phyloP scores from a whole-genome alignment of 1,284 basidiomycete genomes.

The Pyrrhoderma noxium region DNA sequence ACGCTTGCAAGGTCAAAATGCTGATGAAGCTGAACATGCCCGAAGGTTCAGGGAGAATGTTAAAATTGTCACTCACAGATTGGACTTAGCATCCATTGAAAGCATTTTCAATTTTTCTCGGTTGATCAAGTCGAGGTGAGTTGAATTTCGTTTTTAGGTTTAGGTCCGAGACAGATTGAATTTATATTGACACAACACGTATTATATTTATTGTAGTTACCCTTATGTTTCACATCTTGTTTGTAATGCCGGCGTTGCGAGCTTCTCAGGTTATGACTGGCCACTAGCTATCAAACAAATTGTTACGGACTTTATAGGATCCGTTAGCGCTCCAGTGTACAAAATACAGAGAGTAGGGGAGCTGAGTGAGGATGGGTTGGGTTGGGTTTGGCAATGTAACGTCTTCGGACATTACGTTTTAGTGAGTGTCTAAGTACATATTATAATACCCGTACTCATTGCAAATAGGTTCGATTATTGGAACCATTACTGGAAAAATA shows the following conservation, averaged over 20 bases:
- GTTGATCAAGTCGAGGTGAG: conserved; percentile 49
- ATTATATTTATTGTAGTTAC: conserved; percentile 43
- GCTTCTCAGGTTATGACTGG: conserved; percentile 58
- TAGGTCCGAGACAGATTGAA: neutral
- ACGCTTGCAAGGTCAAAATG: conserved; percentile 27
- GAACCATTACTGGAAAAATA: conserved; percentile 36
- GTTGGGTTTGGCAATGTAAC: conserved; percentile 82
- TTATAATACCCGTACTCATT: neutral
- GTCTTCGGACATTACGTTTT: conserved; percentile 78
- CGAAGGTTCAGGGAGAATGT: conserved; percentile 55
- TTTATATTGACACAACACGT: neutral
- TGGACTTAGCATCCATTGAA: conserved; percentile 61
- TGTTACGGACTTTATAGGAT: conserved; percentile 36
- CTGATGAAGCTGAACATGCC: conserved; percentile 25
- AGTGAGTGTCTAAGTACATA: conserved; percentile 40
- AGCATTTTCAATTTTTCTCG: conserved; percentile 62
- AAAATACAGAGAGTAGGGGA: conserved; percentile 58
- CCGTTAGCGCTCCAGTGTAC: conserved; percentile 53
- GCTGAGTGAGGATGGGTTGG: conserved; percentile 63
- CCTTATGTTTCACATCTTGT: conserved; percentile 78
- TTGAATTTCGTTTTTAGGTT: conserved; percentile 17
- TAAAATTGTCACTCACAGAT: conserved; percentile 49
- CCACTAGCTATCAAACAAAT: conserved; percentile 43
- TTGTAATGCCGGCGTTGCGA: conserved; percentile 75
- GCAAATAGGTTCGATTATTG: conserved; percentile 49